phyloP scores from a whole-genome alignment of 2,329 filamentous ascomycete species.

The Talaromyces sp. region DNA sequence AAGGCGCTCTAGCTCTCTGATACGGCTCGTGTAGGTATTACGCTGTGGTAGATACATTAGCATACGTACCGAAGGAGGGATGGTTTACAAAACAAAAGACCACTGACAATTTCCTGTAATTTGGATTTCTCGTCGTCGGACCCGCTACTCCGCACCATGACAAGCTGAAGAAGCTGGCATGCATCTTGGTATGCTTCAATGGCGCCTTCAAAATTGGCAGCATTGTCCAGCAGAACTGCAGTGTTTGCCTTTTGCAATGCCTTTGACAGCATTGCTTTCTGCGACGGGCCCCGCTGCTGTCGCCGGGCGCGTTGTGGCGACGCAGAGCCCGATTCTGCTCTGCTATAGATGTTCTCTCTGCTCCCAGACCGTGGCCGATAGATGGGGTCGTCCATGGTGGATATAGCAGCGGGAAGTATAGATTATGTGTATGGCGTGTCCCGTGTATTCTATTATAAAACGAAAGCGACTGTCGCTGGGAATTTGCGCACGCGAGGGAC shows the following conservation, averaged over 20 bases:
- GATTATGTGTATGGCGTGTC: neutral
- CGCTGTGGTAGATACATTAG: slow-evolving; percentile 48
- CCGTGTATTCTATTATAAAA: neutral
- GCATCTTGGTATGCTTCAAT: slow-evolving; percentile 88
- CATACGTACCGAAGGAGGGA: slow-evolving; percentile 12
- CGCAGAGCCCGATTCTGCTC: slow-evolving; percentile 21
- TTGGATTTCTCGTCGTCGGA: slow-evolving; percentile 79
- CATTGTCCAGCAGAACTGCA: slow-evolving; percentile 92
- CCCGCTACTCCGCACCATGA: slow-evolving; percentile 76
- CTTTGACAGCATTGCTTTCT: slow-evolving; percentile 95
- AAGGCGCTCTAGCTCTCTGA: slow-evolving; percentile 76
- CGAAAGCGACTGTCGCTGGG: neutral
- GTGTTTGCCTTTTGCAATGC: slow-evolving; percentile 94
- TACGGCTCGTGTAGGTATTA: slow-evolving; percentile 83
- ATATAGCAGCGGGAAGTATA: neutral
- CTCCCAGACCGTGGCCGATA: slow-evolving; percentile 8
- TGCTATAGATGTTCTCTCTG: slow-evolving; percentile 16
- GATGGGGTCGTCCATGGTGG: slow-evolving; percentile 6
- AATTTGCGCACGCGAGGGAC: neutral
- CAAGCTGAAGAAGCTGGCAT: slow-evolving; percentile 78
- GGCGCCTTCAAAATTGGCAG: slow-evolving; percentile 87
- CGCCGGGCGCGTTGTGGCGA: slow-evolving; percentile 22
- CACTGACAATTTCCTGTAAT: slow-evolving; percentile 83
- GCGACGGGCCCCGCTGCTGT: slow-evolving; percentile 52
- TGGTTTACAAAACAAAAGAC: neutral